Evolutionary conservation across 805 yeast species (phyloP), one percentile per base, ranked within the genome.

Genomic region (Saccharomycopsis sp.): DNA sequence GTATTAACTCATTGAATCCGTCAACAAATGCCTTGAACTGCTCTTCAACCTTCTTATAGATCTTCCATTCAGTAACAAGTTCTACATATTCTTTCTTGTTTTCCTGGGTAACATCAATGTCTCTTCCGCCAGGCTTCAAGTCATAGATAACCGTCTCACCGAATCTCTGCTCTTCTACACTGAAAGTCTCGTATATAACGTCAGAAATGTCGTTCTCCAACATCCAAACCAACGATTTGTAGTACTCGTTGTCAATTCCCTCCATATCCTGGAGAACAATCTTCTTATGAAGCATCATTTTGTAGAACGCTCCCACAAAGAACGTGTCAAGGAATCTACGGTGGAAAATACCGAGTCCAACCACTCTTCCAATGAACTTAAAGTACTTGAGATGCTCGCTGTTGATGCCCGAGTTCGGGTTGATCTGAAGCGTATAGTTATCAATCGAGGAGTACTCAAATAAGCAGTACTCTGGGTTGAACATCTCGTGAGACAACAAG

Each of bases 361-460:
- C 97, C 59, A 92, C 97, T 75, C 99, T 85, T 64, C 99, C 99
- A 71, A 94, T 92, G 71, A 94, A 94, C 73, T 92, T 93, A 86
- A 94, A 94, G 75, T 94, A 94, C 73, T 91, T 92, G 78, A 94
- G 82, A 74, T 94, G 99, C 77, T 94, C 99, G 22, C 98, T 97
- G 72, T 94, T 94, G 67, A 94, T 89, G 63, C 91, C 96, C 22
- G 97, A 89, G 73, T 93, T 94, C 65, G 98, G 97, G 78, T 93
- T 94, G 75, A 94, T 94, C 74, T 94, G 99, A 71, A 94, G 79
- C 0, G 99, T 94, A 75, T 94, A 94, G 73, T 94, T 94, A 75
- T 94, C 99, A 74, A 92, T 96, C 42, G 98, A 96, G 17, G 97
- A 91, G 73, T 94, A 94, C 75, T 94, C 97, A 72, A 94, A 94